Evolutionary conservation across 352 stramenopile genomes (phyloP).

Genomic region (Chrysophaeum taylorii): DNA sequence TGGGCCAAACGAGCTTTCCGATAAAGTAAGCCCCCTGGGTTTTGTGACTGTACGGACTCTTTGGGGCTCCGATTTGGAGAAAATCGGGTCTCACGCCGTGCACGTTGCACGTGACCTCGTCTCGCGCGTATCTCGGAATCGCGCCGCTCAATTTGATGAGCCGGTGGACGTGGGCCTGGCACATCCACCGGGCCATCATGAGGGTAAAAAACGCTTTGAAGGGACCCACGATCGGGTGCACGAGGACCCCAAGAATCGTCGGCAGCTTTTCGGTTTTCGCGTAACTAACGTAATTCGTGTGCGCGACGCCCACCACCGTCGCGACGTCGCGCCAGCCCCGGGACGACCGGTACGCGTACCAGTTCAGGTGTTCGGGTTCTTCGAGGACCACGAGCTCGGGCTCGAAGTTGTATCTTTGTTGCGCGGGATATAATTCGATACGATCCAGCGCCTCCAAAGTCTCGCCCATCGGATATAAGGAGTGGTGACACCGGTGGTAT

Average conservation of each 20-base stretch:
- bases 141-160: slow-evolving; percentile 53
- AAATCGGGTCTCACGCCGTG: slow-evolving; percentile 60
- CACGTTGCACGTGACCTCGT: slow-evolving; percentile 61
- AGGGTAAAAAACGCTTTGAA: slow-evolving; percentile 30
- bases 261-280: slow-evolving; percentile 19
- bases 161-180: slow-evolving; percentile 47
- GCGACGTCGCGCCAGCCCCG: slow-evolving; percentile 48
- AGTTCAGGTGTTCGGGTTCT: slow-evolving; percentile 69
- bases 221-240: slow-evolving; percentile 12
- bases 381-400: slow-evolving; percentile 60
- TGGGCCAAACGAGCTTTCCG: slow-evolving; percentile 54
- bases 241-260: neutral
- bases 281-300: slow-evolving; percentile 60
- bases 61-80: slow-evolving; percentile 41
- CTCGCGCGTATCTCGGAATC: slow-evolving; percentile 32
- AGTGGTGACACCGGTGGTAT: neutral
- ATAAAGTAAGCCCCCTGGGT: slow-evolving; percentile 54
- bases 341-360: slow-evolving; percentile 39
- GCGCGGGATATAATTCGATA: neutral
- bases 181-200: slow-evolving; percentile 36
- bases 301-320: slow-evolving; percentile 55
- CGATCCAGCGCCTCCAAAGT: neutral
- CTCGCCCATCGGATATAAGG: slow-evolving; percentile 7
- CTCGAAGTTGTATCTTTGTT: neutral
- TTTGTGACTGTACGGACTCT: too few species aligned